Conservation (phyloP, 352 stramenopile genomes). For the Globisporangium alternatum region DNA sequence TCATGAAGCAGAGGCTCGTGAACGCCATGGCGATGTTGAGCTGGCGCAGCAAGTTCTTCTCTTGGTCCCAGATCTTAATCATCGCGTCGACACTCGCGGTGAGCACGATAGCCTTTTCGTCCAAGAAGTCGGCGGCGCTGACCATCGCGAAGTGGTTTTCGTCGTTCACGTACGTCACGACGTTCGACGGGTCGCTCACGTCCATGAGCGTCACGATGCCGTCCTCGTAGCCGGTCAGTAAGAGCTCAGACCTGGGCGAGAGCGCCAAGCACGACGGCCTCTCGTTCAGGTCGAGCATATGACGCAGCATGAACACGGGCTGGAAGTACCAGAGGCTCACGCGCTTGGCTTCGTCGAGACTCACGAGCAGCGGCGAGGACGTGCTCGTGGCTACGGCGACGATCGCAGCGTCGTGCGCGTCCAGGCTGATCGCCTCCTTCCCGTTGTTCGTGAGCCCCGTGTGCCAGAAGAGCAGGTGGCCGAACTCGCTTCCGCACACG, state of each 20-base stretch:
- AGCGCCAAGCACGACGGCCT: slow-evolving; percentile 50
- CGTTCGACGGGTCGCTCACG: slow-evolving; percentile 29
- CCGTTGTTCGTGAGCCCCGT: slow-evolving; percentile 40
- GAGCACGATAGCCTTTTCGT: slow-evolving; percentile 49
- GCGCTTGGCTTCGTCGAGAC: slow-evolving; percentile 37
- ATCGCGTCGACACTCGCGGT: slow-evolving; percentile 69
- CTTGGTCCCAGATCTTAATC: slow-evolving; percentile 71
- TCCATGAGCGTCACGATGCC: slow-evolving; percentile 50
- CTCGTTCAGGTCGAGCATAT: slow-evolving; percentile 50
- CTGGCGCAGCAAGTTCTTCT: slow-evolving; percentile 51
- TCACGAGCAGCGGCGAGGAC: slow-evolving; percentile 52
- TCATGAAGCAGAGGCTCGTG: slow-evolving; percentile 69
- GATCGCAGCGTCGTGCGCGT: slow-evolving; percentile 53
- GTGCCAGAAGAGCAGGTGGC: slow-evolving; percentile 72
- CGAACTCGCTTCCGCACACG: slow-evolving; percentile 56
- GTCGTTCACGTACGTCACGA: slow-evolving; percentile 39
- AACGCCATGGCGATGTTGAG: slow-evolving; percentile 57
- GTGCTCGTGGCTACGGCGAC: slow-evolving; percentile 36
- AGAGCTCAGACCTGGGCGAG: slow-evolving; percentile 44
- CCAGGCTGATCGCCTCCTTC: slow-evolving; percentile 42
- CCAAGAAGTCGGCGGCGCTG: slow-evolving; percentile 58
- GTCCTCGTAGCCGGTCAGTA: slow-evolving; percentile 64
- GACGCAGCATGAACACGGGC: slow-evolving; percentile 45
- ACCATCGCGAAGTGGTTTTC: slow-evolving; percentile 60
- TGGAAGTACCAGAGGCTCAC: slow-evolving; percentile 61